phyloP scores from a whole-genome alignment of 1,139 yeast genomes.

The Hemisphaericaspora lyxosophila region DNA sequence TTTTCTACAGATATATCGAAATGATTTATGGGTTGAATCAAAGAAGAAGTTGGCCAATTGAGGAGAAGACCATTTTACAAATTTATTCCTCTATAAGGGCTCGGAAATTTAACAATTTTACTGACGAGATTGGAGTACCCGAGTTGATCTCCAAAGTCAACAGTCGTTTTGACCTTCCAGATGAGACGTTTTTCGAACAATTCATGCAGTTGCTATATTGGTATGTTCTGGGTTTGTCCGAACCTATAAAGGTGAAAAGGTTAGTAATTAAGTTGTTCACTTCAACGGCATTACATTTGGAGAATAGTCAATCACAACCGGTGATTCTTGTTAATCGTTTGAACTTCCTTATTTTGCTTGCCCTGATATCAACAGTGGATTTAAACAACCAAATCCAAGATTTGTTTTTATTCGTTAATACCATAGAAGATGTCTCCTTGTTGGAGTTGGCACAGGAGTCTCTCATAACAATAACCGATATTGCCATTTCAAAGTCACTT shows the following conservation, averaged over 20 bases:
- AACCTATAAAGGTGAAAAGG: slow-evolving; percentile 28
- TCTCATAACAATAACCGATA: slow-evolving; percentile 19
- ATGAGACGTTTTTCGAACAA: slow-evolving; percentile 35
- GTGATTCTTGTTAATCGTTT: slow-evolving; percentile 39
- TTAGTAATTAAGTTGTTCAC: slow-evolving; percentile 39
- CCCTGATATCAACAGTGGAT: slow-evolving; percentile 37
- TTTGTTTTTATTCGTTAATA: slow-evolving; percentile 24
- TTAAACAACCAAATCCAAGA: slow-evolving; percentile 30
- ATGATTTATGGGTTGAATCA: slow-evolving; percentile 28
- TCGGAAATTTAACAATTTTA: slow-evolving; percentile 39
- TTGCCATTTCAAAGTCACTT: slow-evolving; percentile 15
- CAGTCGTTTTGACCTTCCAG: slow-evolving; percentile 35
- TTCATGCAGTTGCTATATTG: slow-evolving; percentile 38
- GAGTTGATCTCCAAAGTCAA: slow-evolving; percentile 25
- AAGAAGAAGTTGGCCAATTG: slow-evolving; percentile 35
- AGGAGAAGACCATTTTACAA: slow-evolving; percentile 32
- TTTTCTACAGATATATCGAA: slow-evolving; percentile 31
- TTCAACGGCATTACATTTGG: slow-evolving; percentile 37
- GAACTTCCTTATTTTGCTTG: slow-evolving; percentile 35
- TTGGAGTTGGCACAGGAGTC: slow-evolving; percentile 27
- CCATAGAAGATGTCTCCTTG: slow-evolving; percentile 27
- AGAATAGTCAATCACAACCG: slow-evolving; percentile 24
- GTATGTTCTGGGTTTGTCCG: slow-evolving; percentile 32
- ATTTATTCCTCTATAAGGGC: slow-evolving; percentile 32
- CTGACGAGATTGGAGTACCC: slow-evolving; percentile 32